Evolutionary conservation across 371 early-diverging fungal species (phyloP).

Genomic region (Actinomortierella wolfii): DNA sequence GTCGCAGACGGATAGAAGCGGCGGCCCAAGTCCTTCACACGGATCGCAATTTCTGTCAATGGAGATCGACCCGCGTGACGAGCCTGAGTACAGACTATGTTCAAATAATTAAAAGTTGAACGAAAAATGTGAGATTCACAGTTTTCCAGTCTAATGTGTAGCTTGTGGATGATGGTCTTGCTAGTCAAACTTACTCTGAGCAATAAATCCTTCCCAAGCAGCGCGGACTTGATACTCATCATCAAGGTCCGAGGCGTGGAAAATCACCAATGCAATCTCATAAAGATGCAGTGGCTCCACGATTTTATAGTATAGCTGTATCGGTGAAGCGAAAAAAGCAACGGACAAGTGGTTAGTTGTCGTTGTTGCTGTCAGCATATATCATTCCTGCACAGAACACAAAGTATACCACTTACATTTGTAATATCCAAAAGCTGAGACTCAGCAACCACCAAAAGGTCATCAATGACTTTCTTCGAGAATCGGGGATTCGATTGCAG

Average conservation of each 20-base stretch:
- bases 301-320: slow-evolving; percentile 55
- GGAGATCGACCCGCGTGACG: slow-evolving; percentile 34
- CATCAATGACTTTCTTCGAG: too few relatives aligned
- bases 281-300: slow-evolving; percentile 63
- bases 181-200: slow-evolving; percentile 46
- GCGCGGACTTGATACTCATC: slow-evolving; percentile 54
- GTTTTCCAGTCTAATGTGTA: not conserved
- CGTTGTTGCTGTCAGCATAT: too few relatives aligned
- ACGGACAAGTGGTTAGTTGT: too few relatives aligned
- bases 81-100: slow-evolving; percentile 23
- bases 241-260: slow-evolving; percentile 63
- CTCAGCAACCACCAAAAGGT: slow-evolving; percentile 8
- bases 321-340: too few relatives aligned
- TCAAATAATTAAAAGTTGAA: not conserved
- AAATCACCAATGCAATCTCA: slow-evolving; percentile 64
- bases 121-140: not conserved
- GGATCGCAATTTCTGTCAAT: slow-evolving; percentile 36
- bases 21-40: slow-evolving; percentile 48
- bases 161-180: too few relatives aligned
- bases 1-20: slow-evolving; percentile 56
- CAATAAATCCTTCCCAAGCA: slow-evolving; percentile 60
- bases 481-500: too few relatives aligned
- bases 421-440: slow-evolving; percentile 33
- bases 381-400: too few relatives aligned
- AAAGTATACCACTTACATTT: slow-evolving; percentile 41